Percentiles rank a stretch among this genome's conserved stretches.
Conservation (phyloP, 2,329 filamentous ascomycete species). For the Ascochyta fabae region DNA sequence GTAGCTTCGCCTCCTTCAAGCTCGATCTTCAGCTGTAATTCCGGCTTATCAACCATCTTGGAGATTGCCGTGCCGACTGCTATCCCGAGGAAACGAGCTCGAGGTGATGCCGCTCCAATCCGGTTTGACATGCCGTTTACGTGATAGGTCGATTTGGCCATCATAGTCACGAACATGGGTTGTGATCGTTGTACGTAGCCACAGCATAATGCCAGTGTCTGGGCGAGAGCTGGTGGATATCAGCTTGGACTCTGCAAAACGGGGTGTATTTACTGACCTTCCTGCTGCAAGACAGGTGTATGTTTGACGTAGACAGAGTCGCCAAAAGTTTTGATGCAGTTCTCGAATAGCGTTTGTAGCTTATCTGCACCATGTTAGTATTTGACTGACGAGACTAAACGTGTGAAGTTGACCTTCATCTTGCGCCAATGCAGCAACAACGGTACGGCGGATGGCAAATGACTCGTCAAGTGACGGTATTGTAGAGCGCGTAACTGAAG, state of each 20-base stretch:
- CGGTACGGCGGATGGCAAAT: conserved; percentile 42
- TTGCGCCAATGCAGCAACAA: conserved; percentile 49
- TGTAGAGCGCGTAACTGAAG: conserved; percentile 50
- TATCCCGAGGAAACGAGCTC: conserved; percentile 86
- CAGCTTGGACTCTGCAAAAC: conserved; percentile 22
- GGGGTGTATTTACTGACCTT: conserved; percentile 63
- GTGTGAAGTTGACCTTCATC: conserved; percentile 48
- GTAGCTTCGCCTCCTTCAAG: conserved; percentile 76
- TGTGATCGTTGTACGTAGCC: conserved; percentile 75
- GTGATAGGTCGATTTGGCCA: conserved; percentile 75
- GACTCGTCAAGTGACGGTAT: conserved; percentile 39
- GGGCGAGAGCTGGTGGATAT: conserved; percentile 69
- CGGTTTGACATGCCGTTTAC: conserved; percentile 84
- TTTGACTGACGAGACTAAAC: background rate
- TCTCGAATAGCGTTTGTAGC: conserved; percentile 68
- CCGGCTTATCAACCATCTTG: conserved; percentile 67
- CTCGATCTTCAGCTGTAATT: conserved; percentile 80
- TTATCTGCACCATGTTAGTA: conserved; percentile 42
- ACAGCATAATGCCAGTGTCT: conserved; percentile 77
- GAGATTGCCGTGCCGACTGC: conserved; percentile 78
- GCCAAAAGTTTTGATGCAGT: conserved; percentile 75
- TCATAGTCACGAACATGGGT: conserved; percentile 69
- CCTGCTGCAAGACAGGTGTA: conserved; percentile 82
- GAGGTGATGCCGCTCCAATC: conserved; percentile 75
- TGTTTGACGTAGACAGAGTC: conserved; percentile 89